phyloP scores from a whole-genome alignment of 2,329 filamentous ascomycete species.

The Aureobasidium lini region DNA sequence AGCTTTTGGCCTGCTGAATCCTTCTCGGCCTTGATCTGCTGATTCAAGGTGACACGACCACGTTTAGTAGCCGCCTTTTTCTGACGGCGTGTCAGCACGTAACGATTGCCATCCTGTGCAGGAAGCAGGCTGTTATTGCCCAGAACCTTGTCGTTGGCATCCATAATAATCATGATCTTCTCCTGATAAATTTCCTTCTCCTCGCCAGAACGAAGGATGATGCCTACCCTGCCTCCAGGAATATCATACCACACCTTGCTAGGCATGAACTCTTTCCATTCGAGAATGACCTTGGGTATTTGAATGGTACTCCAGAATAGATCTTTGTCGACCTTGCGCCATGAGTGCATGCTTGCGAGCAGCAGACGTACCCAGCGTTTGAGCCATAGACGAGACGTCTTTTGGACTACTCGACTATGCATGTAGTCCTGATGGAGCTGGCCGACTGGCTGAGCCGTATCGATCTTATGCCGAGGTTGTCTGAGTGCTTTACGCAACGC shows the following conservation, averaged over 20 bases:
- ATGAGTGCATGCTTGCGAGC: conserved; percentile 13
- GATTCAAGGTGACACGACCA: not conserved
- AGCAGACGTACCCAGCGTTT: conserved; percentile 25
- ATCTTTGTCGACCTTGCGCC: not conserved
- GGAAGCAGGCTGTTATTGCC: not conserved
- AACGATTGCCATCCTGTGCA: not conserved
- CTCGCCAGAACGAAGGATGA: conserved; percentile 13
- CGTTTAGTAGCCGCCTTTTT: not conserved
- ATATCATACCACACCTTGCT: conserved; percentile 22
- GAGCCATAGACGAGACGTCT: conserved; percentile 9
- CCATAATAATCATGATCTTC: not conserved
- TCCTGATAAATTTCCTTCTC: not conserved
- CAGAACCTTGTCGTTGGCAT: not conserved
- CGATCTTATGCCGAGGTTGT: not conserved
- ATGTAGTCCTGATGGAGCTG: conserved; percentile 6
- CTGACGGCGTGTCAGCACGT: not conserved
- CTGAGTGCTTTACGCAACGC: not conserved
- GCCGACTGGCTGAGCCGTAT: not conserved
- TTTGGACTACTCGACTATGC: not conserved
- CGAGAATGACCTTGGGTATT: conserved; percentile 23
- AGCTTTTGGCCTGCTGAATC: not conserved
- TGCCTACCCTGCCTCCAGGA: conserved; percentile 24
- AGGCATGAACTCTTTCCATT: conserved; percentile 20
- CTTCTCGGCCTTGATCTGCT: not conserved
- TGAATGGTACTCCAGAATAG: conserved; percentile 7